Percentiles rank a stretch among this genome's conserved stretches.
phyloP scores from a whole-genome alignment of 148 eudicot genomes.

The Rhododendron williamsianum region DNA sequence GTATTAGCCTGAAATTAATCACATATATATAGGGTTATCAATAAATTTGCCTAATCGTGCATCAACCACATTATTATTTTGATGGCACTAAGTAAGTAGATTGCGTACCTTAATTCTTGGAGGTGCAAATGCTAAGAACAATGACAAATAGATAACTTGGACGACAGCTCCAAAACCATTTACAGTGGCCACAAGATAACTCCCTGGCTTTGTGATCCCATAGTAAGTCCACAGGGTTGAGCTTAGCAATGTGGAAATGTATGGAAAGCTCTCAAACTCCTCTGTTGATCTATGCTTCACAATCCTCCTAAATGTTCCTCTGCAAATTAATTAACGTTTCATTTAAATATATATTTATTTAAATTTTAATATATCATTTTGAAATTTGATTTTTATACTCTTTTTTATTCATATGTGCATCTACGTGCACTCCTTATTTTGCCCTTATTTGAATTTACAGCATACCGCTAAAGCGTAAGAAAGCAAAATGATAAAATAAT shows the following conservation, averaged over 20 bases:
- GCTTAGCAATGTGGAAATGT: slow-evolving; percentile 41
- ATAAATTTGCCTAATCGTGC: too few species aligned
- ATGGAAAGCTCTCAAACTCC: slow-evolving; percentile 51
- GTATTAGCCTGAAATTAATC: slow-evolving; percentile 31
- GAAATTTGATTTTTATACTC: too few species aligned
- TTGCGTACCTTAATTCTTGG: slow-evolving; percentile 29
- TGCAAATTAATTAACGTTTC: slow-evolving; percentile 9
- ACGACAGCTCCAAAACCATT: slow-evolving; percentile 45
- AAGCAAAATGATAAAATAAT: too few species aligned
- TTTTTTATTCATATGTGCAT: too few species aligned
- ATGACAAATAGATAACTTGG: slow-evolving; percentile 29
- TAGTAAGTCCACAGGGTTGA: slow-evolving; percentile 53
- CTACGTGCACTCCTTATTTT: too few species aligned
- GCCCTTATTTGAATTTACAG: too few species aligned
- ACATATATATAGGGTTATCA: too few species aligned
- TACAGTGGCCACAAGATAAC: slow-evolving; percentile 43
- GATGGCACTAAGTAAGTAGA: neutral
- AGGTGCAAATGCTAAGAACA: slow-evolving; percentile 39
- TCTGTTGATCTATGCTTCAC: slow-evolving; percentile 38
- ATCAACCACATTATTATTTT: too few species aligned
- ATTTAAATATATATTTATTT: too few species aligned
- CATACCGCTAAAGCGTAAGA: too few species aligned
- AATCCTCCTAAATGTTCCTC: slow-evolving; percentile 47
- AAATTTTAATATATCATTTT: too few species aligned
- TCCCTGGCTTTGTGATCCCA: slow-evolving; percentile 39